Conservation (phyloP, 495 filamentous ascomycete species). For the Massariosphaeria phaeospora region DNA sequence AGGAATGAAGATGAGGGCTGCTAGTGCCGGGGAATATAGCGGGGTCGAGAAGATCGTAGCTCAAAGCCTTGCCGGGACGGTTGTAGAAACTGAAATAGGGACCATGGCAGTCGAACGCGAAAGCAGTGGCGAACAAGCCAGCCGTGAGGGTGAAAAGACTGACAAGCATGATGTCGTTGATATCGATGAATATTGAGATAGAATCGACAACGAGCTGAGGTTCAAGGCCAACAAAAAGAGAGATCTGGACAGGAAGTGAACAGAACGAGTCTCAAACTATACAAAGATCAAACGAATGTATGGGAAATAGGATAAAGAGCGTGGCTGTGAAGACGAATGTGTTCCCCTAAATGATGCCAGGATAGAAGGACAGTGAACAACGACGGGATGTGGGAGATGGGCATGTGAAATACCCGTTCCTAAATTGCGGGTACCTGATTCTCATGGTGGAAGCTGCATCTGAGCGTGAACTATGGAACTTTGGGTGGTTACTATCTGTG, state of each 20-base stretch:
- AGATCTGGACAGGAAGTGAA: slow-evolving; percentile 8
- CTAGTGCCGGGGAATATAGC: slow-evolving; percentile 22
- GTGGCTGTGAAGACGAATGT: slow-evolving; percentile 13
- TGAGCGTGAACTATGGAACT: too few relatives aligned
- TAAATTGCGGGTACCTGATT: too few relatives aligned
- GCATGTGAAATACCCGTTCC: too few relatives aligned
- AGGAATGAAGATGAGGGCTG: slow-evolving; percentile 31
- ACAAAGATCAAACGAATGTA: slow-evolving; percentile 10
- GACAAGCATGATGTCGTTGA: slow-evolving; percentile 14
- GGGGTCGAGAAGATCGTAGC: slow-evolving; percentile 29
- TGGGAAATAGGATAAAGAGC: slow-evolving; percentile 1
- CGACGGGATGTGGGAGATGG: too few relatives aligned
- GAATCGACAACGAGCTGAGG: neutral
- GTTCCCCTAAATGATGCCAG: too few relatives aligned
- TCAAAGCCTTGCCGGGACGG: slow-evolving; percentile 20
- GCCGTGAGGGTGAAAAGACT: slow-evolving; percentile 17
- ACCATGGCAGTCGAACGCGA: slow-evolving; percentile 27
- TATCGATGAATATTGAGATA: neutral
- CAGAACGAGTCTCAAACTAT: slow-evolving; percentile 29
- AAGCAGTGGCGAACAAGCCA: slow-evolving; percentile 21
- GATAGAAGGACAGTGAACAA: too few relatives aligned
- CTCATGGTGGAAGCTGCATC: too few relatives aligned
- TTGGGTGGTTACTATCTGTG: too few relatives aligned
- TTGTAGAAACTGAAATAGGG: slow-evolving; percentile 34
- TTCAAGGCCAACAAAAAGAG: slow-evolving; percentile 9